phyloP scores from a whole-genome alignment of 2,329 filamentous ascomycete genomes.

The Paraphaeosphaeria minitans region DNA sequence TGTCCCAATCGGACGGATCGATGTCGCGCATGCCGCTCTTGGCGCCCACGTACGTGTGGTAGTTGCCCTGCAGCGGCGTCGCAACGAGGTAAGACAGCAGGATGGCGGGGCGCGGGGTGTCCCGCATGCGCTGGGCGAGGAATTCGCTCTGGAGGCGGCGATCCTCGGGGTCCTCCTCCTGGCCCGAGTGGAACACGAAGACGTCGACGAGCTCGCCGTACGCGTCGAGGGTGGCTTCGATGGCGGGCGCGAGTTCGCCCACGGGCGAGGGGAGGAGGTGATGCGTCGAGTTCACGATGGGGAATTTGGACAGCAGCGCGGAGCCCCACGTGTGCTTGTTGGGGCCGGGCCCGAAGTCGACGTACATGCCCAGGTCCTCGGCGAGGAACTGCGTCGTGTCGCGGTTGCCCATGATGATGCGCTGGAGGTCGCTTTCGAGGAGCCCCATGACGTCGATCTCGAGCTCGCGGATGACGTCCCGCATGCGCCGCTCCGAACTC shows the following conservation, averaged over 20 bases:
- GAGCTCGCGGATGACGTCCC: constrained; percentile 87
- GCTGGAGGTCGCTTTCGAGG: constrained; percentile 88
- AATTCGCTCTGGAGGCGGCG: constrained; percentile 85
- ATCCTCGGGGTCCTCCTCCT: constrained; percentile 95
- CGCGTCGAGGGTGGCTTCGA: constrained; percentile 93
- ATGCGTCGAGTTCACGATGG: constrained; percentile 95
- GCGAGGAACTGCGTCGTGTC: constrained; percentile 94
- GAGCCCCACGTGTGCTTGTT: constrained; percentile 99
- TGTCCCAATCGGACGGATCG: constrained; percentile 88
- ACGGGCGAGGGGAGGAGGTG: constrained; percentile 92
- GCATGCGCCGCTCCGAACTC: constrained; percentile 93
- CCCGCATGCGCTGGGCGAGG: constrained; percentile 85
- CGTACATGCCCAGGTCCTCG: constrained; percentile 97
- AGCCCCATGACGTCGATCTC: constrained; percentile 98
- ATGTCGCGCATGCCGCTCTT: constrained; percentile 93
- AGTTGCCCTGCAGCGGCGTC: constrained; percentile 88
- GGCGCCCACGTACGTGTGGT: constrained; percentile 91
- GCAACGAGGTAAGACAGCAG: constrained; percentile 92
- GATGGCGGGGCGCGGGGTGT: constrained; percentile 77
- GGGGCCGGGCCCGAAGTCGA: constrained; percentile 93
- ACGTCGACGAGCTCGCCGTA: constrained; percentile 91
- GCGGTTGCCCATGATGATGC: constrained; percentile 99
- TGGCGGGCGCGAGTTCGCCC: constrained; percentile 92
- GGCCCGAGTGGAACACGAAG: constrained; percentile 97
- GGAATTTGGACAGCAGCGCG: constrained; percentile 93